Evolutionary conservation across 352 stramenopile species (phyloP).

Genomic region (Pythium angustatum): DNA sequence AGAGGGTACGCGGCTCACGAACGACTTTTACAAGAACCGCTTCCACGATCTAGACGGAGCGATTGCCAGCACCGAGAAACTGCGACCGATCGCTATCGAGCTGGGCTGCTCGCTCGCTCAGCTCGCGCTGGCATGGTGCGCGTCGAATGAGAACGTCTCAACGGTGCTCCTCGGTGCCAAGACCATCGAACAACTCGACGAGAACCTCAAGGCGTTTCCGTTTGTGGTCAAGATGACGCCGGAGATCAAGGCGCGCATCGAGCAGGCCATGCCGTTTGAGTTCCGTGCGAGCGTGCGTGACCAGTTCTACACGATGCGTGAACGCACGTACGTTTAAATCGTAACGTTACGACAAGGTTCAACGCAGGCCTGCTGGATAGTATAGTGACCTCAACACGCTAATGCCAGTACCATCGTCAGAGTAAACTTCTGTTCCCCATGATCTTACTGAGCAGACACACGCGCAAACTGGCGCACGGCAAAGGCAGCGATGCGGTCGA

Average conservation of each 20-base stretch:
- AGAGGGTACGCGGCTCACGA: neutral
- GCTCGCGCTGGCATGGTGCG: neutral
- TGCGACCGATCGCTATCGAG: neutral
- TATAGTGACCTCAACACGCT: too few relatives aligned
- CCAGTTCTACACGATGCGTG: neutral
- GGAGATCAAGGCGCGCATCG: conserved; percentile 1
- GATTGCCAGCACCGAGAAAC: neutral
- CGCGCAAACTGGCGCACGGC: conserved; percentile 24
- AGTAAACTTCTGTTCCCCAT: too few relatives aligned
- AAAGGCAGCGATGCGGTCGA: conserved; percentile 47
- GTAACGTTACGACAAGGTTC: neutral
- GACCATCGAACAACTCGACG: neutral
- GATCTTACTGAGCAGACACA: neutral
- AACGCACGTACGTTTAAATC: neutral
- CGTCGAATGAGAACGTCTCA: neutral
- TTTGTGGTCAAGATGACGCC: conserved; percentile 2
- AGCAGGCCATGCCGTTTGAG: neutral
- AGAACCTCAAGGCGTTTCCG: neutral
- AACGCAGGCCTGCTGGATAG: too few relatives aligned
- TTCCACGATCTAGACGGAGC: neutral
- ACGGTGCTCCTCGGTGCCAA: neutral
- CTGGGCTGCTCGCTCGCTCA: neutral
- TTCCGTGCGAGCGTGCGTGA: neutral
- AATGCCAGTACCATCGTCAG: too few relatives aligned
- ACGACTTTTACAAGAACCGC: neutral